A percentile compares a stretch with the other conserved stretches of the same genome.
phyloP scores from a whole-genome alignment of 208 protist genomes.

The Trichomonas vaginalis region DNA sequence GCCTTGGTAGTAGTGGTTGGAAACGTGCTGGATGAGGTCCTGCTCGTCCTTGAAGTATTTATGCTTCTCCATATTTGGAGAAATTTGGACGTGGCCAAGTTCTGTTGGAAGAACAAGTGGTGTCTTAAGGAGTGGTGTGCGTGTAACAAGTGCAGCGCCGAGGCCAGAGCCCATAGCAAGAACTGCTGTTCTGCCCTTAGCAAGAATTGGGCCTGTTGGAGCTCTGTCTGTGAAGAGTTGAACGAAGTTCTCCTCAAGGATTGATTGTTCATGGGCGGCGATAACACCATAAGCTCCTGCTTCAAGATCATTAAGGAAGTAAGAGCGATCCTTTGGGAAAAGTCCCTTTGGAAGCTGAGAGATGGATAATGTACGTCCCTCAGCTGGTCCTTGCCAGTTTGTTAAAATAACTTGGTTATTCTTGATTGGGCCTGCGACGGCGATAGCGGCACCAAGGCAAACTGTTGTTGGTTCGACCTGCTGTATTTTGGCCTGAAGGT shows the following conservation, averaged over 20 bases:
- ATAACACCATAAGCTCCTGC: conserved; percentile 2
- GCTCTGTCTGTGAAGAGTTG: neutral
- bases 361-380: neutral
- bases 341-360: neutral
- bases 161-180: neutral
- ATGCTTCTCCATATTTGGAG: neutral
- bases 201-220: neutral
- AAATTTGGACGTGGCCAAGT: neutral
- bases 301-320: neutral
- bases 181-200: neutral
- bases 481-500: neutral
- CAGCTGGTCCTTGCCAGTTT: neutral
- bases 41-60: neutral
- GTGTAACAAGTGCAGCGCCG: neutral
- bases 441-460: neutral
- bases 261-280: neutral
- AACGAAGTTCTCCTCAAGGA: neutral
- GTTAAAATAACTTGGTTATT: neutral
- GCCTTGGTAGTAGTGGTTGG: neutral
- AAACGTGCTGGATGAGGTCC: neutral
- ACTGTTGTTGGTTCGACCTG: neutral
- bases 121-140: neutral
- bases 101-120: conserved; percentile 6
- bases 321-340: neutral
- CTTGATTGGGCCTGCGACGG: neutral